Evolutionary conservation across 805 yeast species (phyloP).

Genomic region (Naumovozyma dairenensis): DNA sequence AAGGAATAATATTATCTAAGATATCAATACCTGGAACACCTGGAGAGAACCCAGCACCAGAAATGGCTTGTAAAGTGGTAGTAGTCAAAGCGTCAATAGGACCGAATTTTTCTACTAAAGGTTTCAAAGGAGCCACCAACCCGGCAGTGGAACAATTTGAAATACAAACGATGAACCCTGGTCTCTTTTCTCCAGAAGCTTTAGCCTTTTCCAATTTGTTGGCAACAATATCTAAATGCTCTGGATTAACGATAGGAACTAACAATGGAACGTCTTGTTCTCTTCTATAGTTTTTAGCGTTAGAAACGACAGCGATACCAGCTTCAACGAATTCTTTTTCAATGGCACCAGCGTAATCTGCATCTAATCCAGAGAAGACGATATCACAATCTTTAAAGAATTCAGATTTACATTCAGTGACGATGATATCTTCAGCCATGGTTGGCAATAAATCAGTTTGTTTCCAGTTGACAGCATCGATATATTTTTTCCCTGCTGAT

Average conservation of each 20-base stretch:
- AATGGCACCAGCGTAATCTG: constrained; percentile 86
- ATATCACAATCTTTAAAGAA: constrained; percentile 83
- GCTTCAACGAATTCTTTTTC: constrained; percentile 75
- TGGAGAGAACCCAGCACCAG: constrained; percentile 97
- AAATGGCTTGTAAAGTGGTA: constrained; percentile 92
- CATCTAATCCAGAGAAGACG: constrained; percentile 89
- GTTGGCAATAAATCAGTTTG: constrained; percentile 79
- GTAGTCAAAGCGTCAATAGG: constrained; percentile 81
- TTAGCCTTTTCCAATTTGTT: constrained; percentile 46
- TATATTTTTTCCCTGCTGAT: constrained; percentile 84
- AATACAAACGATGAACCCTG: constrained; percentile 87
- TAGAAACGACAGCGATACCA: constrained; percentile 80
- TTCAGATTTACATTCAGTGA: constrained; percentile 67
- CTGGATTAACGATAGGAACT: constrained; percentile 92
- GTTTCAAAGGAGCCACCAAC: constrained; percentile 89
- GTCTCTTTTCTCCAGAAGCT: constrained; percentile 43
- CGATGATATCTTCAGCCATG: constrained; percentile 49
- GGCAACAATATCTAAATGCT: constrained; percentile 69
- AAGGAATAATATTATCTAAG: constrained; percentile 90
- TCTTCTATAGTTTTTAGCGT: constrained; percentile 94
- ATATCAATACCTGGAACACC: constrained; percentile 95
- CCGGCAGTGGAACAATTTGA: constrained; percentile 99
- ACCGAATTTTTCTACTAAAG: constrained; percentile 83
- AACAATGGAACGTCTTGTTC: constrained; percentile 79
- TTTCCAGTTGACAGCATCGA: constrained; percentile 87